Conservation (phyloP, 1,284 basidiomycete genomes). For the Rhodotorula glutinis region DNA sequence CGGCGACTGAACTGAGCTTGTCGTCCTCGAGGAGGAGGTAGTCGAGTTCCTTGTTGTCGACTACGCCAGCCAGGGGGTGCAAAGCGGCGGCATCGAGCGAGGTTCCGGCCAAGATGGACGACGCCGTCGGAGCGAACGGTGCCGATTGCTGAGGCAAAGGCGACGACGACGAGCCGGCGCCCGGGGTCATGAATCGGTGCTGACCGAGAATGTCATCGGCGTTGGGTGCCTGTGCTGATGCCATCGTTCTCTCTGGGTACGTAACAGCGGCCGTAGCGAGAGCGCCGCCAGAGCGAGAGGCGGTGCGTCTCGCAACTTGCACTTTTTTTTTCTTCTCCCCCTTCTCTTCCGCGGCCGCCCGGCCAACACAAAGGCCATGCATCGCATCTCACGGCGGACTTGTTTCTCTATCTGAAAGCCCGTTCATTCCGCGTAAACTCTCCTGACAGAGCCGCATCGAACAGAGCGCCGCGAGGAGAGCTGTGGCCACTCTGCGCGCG, state of each 20-base stretch:
- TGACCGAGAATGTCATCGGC: constrained; percentile 37
- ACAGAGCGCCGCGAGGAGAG: too few relatives aligned
- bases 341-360: too few relatives aligned
- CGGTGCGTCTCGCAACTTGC: background rate
- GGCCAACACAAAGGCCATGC: too few relatives aligned
- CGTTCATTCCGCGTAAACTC: too few relatives aligned
- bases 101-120: constrained; percentile 65
- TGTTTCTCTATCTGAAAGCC: too few relatives aligned
- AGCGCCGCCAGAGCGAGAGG: too few relatives aligned
- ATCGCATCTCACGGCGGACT: too few relatives aligned
- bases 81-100: constrained; percentile 83
- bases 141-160: constrained; percentile 38
- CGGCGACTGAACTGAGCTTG: constrained; percentile 80
- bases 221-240: constrained; percentile 20
- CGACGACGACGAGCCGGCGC: constrained; percentile 14
- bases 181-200: constrained; percentile 28
- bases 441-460: too few relatives aligned
- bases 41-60: constrained; percentile 68
- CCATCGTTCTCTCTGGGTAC: too few relatives aligned
- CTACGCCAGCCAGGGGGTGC: constrained; percentile 80
- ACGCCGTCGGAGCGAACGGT: constrained; percentile 64
- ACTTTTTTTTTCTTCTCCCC: too few relatives aligned
- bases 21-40: constrained; percentile 91
- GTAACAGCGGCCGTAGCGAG: background rate
- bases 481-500: too few relatives aligned